These are phyloP conservation scores for Malus hybrid DNA, from an alignment of 331 rosid genomes.

Conservation along the genomic window DNA sequence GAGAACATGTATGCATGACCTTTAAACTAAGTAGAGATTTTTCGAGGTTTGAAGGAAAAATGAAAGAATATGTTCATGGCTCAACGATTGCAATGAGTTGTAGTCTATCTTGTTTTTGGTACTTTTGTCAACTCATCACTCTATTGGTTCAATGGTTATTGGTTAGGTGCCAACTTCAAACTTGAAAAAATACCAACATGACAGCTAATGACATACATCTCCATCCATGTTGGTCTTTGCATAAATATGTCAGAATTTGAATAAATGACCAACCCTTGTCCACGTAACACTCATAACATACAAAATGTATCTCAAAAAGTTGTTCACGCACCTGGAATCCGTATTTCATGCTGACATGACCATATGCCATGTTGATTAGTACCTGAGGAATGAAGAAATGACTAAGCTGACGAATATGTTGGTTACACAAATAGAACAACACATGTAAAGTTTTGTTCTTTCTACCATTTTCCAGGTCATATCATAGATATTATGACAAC, in stretches of 20 bases:
- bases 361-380: constrained; percentile 93
- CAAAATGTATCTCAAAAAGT: constrained; percentile 11
- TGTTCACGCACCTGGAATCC: constrained; percentile 69
- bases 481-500: constrained; percentile 4
- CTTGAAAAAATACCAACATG: not conserved
- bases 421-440: not conserved
- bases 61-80: not conserved
- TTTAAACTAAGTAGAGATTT: not conserved
- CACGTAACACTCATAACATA: not conserved
- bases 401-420: constrained; percentile 89
- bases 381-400: constrained; percentile 91
- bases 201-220: not conserved
- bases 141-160: not conserved
- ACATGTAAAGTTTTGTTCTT: not conserved
- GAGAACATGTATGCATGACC: not conserved
- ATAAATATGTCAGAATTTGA: no score
- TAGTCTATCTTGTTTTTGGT: not conserved
- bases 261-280: not conserved
- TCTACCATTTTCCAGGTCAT: not conserved
- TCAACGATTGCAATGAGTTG: not conserved
- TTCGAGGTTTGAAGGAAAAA: not conserved
- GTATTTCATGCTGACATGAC: constrained; percentile 95
- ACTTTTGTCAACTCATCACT: not conserved
- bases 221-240: not conserved
- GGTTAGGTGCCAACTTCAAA: not conserved